phyloP scores from a whole-genome alignment of 1,139 yeast species.

The Taphrina populina region DNA sequence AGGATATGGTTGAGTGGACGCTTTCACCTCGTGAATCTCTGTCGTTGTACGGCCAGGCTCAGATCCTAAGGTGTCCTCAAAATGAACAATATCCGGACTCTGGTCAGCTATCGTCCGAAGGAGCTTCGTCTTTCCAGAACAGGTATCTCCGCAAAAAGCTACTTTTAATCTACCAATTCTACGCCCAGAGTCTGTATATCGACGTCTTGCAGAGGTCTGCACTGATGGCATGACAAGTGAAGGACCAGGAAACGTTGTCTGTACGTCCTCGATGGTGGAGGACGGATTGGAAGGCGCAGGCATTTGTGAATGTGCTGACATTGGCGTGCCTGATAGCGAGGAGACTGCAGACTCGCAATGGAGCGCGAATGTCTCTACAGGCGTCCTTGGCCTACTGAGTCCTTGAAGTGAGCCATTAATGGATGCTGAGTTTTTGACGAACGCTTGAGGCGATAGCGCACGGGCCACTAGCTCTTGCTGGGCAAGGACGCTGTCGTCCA shows the following conservation, averaged over 20 bases:
- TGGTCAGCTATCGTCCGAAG: slow-evolving; percentile 19
- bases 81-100: slow-evolving; percentile 25
- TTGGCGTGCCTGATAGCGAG: slow-evolving; percentile 13
- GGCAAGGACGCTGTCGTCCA: not conserved
- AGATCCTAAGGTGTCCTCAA: slow-evolving; percentile 4
- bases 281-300: slow-evolving; percentile 21
- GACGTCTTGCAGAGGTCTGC: not conserved
- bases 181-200: slow-evolving; percentile 14
- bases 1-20: slow-evolving; percentile 29
- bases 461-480: not conserved
- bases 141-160: slow-evolving; percentile 13
- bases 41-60: slow-evolving; percentile 26
- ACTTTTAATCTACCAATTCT: slow-evolving; percentile 19
- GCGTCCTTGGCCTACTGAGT: not conserved
- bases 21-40: slow-evolving; percentile 15
- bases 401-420: not conserved
- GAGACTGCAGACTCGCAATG: slow-evolving; percentile 11
- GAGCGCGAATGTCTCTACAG: not conserved
- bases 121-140: slow-evolving; percentile 26
- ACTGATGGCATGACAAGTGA: slow-evolving; percentile 23
- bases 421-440: not conserved
- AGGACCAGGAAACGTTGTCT: slow-evolving; percentile 11
- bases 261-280: slow-evolving; percentile 1
- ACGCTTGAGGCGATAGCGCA: not conserved
- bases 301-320: slow-evolving; percentile 9